Evolutionary conservation across 148 eudicot genomes (phyloP).

Genomic region (Silene uniflora): DNA sequence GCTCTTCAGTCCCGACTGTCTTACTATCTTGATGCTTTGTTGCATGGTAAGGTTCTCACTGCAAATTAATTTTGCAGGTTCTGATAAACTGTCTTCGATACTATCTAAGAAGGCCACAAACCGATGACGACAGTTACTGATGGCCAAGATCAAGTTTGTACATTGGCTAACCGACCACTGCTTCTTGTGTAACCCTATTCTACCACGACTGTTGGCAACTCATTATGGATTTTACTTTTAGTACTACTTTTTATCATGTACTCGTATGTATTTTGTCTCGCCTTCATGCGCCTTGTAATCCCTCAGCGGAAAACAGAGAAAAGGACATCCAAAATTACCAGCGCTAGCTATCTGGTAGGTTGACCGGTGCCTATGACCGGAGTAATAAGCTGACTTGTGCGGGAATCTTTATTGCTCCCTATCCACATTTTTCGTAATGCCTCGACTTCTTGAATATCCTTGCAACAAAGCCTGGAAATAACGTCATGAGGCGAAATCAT

Average conservation of each 20-base stretch:
- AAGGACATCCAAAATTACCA: neutral
- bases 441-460: too few relatives aligned
- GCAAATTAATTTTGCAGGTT: neutral
- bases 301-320: neutral
- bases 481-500: too few relatives aligned
- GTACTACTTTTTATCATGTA: neutral
- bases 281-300: neutral
- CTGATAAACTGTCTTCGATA: constrained; percentile 10
- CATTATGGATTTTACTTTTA: neutral
- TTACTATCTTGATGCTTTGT: neutral
- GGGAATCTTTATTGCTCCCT: neutral
- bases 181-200: neutral
- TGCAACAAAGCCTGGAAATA: too few relatives aligned
- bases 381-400: neutral
- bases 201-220: neutral
- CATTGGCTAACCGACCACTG: neutral
- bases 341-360: neutral
- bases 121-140: constrained; percentile 5
- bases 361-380: neutral
- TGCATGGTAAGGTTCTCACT: neutral
- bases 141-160: neutral
- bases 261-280: neutral
- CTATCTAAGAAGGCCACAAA: constrained; percentile 4
- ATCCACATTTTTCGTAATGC: too few relatives aligned
- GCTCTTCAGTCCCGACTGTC: too few relatives aligned